Base-by-base conservation (phyloP, 495 filamentous ascomycete genomes). In the Podospora bellae-mahoneyi region DNA sequence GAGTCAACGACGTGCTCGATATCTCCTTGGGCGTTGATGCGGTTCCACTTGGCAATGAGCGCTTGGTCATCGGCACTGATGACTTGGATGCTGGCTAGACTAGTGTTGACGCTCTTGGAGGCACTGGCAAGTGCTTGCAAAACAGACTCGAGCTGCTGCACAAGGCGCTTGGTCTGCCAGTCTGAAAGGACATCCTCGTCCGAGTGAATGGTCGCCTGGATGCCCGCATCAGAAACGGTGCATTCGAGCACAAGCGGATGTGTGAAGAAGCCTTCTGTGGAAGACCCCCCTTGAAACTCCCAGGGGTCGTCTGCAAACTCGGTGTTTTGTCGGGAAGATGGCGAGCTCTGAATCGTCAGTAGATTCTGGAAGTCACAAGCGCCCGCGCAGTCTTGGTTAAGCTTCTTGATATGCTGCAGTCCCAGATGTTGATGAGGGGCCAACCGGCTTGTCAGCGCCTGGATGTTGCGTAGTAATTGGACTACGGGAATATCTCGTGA, bases 371-470 rank as follows among this genome's bases (percentile, higher is more conserved):
- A 84, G 15, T 75, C 67, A 60, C 81, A 81, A 0, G 75, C 77
- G 4, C 64, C 69, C 10, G 67, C 65, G 4, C 75, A 70, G 15
- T 81, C 75, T 4, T 57, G 30, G 44, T 72, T 68, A 2, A 82
- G 64, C 26, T 65, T 71, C 27, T 73, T 72, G 53, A 84, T 78
- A 55, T 78, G 75, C 64, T 83, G 81, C 6, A 87, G 68, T 9
- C 84, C 84, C 13, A 74, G 64, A 30, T 85, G 83, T 62, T 86
- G 79, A 64, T 78, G 81, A 3, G 76, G 64, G 23, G 80, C 80
- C 67, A 83, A 78, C 6, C 76, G 72, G 20, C 68, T 71, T 15
- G 67, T 71, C 66, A 79, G 74, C 5, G 62, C 34, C 56, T 85
- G 83, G 1, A 84, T 32, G 5, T 39, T 39, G 1, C 61, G n/a